A percentile compares a stretch with the other conserved stretches of the same genome.
These are phyloP conservation scores for Populus nigra DNA, from an alignment of 345 rosid species.

Conservation along the genomic window DNA sequence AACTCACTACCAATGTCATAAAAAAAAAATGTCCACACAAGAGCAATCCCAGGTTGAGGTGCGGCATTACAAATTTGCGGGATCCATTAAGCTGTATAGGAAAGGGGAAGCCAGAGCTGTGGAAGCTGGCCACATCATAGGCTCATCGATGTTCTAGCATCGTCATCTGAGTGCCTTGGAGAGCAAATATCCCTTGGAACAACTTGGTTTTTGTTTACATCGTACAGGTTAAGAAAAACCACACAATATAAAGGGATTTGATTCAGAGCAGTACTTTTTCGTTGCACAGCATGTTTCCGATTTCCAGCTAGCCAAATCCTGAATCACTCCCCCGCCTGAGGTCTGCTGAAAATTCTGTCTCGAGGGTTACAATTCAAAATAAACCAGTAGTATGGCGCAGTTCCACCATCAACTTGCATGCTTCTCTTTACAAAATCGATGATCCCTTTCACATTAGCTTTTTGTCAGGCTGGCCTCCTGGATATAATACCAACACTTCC, in stretches of 20 bases:
- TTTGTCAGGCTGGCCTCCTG: constrained; percentile 52
- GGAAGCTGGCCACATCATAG: not conserved
- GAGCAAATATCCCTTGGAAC: not conserved
- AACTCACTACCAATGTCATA: not conserved
- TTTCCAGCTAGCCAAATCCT: constrained; percentile 36
- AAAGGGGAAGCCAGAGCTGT: not conserved
- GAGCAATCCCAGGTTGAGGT: not conserved
- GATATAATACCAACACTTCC: constrained; percentile 80
- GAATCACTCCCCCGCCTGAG: constrained; percentile 65
- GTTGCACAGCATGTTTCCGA: not conserved
- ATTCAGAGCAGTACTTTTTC: not conserved
- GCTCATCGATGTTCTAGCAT: not conserved
- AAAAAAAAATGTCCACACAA: not conserved
- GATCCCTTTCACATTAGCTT: constrained; percentile 31
- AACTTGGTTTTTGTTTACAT: not conserved
- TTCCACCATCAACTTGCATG: constrained; percentile 88
- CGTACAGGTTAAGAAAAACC: not conserved
- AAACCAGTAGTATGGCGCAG: constrained; percentile 76
- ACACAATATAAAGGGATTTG: not conserved
- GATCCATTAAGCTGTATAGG: not conserved
- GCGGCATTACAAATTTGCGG: not conserved
- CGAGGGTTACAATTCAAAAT: constrained; percentile 69
- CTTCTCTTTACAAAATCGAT: constrained; percentile 76
- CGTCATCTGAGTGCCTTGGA: not conserved
- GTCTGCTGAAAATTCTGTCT: constrained; percentile 61